phyloP scores from a whole-genome alignment of 345 rosid genomes.

The Heritiera littoralis region DNA sequence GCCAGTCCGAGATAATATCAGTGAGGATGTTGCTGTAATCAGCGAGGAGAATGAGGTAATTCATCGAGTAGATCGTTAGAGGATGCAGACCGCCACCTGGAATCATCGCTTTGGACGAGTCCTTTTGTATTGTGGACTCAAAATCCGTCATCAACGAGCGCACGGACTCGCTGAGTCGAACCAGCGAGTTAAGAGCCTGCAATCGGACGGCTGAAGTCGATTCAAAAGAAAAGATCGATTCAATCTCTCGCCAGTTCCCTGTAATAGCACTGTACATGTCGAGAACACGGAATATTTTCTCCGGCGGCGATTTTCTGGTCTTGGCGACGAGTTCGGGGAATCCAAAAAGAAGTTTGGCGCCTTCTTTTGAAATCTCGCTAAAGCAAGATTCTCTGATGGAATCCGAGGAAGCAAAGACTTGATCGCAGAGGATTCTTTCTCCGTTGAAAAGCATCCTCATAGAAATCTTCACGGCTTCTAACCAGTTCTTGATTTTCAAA shows the following conservation, averaged over 20 bases:
- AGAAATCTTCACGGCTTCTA: constrained; percentile 55
- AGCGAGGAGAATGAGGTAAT: constrained; percentile 50
- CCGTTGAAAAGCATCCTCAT: constrained; percentile 53
- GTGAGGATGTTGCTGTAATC: constrained; percentile 48
- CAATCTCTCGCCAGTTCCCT: constrained; percentile 46
- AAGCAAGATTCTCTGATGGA: constrained; percentile 66
- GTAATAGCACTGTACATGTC: constrained; percentile 53
- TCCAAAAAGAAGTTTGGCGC: constrained; percentile 54
- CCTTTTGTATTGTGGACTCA: constrained; percentile 51
- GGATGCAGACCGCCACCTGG: constrained; percentile 60
- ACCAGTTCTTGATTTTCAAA: constrained; percentile 55
- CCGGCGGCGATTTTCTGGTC: constrained; percentile 48
- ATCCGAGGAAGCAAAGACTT: constrained; percentile 61
- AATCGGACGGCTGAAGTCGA: constrained; percentile 46
- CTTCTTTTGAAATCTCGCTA: constrained; percentile 65
- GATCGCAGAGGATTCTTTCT: constrained; percentile 69
- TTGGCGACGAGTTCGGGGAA: constrained; percentile 59
- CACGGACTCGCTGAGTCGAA: constrained; percentile 47
- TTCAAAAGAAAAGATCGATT: constrained; percentile 51
- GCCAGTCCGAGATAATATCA: constrained; percentile 45
- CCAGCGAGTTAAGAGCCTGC: constrained; percentile 53
- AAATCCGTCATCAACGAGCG: constrained; percentile 42
- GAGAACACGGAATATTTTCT: constrained; percentile 57
- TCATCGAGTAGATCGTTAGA: constrained; percentile 51
- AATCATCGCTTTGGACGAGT: constrained; percentile 43